phyloP scores from a whole-genome alignment of 1,139 yeast genomes.

The Diutina scorzettiae region DNA sequence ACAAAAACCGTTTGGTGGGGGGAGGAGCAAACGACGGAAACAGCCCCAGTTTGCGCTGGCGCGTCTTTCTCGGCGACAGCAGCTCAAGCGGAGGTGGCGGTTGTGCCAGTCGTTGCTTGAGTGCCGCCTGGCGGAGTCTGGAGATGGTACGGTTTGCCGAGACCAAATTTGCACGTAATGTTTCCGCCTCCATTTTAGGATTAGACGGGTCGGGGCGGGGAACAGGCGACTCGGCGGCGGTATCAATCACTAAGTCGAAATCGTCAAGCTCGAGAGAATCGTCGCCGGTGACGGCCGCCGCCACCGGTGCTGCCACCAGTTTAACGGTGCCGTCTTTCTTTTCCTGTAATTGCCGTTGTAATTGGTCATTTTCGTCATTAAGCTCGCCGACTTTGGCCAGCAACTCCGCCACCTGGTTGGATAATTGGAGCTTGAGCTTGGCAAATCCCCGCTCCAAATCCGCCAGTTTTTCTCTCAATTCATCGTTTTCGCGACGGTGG shows the following conservation, averaged over 20 bases:
- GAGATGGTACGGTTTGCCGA: conserved; percentile 55
- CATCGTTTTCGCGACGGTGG: conserved; percentile 37
- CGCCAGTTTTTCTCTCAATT: conserved; percentile 27
- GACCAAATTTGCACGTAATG: conserved; percentile 50
- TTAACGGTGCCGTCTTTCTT: too few relatives aligned
- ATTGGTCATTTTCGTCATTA: conserved; percentile 52
- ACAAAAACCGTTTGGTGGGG: not conserved
- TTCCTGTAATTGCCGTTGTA: conserved; percentile 21
- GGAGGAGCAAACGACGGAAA: conserved; percentile 2
- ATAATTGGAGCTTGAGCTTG: conserved; percentile 20
- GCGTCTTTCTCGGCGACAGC: conserved; percentile 4
- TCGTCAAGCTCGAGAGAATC: conserved; percentile 15
- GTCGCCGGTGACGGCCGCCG: not conserved
- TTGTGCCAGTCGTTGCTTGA: conserved; percentile 10
- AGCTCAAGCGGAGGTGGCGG: not conserved
- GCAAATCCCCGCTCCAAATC: conserved; percentile 24
- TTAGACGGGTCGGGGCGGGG: conserved; percentile 25
- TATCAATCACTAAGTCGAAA: conserved; percentile 24
- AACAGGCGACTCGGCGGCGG: conserved; percentile 15
- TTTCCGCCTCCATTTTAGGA: conserved; percentile 51
- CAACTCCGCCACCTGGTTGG: conserved; percentile 34
- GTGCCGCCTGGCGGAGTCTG: conserved; percentile 37
- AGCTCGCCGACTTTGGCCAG: conserved; percentile 40
- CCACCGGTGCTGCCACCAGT: not conserved
- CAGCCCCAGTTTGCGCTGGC: conserved; percentile 4